Base-by-base conservation (phyloP, 371 early-diverging fungal species). In the Umbelopsis sp. region DNA sequence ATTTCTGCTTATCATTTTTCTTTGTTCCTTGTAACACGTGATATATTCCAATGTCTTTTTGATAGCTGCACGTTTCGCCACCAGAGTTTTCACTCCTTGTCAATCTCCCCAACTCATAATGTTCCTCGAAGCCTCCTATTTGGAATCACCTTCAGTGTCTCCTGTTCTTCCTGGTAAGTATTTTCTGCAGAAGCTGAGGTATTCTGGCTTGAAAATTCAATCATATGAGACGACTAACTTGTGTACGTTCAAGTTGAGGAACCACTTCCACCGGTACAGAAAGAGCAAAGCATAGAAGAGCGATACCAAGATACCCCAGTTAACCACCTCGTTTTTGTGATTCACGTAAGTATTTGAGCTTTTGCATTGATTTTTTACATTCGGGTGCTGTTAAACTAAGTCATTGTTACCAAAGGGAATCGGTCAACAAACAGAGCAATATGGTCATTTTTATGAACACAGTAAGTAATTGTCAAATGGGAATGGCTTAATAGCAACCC, bases 361-460 rank as follows among this genome's bases (percentile, higher is more conserved):
- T 46, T 16, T 5, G 24, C 51, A 41, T n/a, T 18, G 9, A 35
- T 53, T 41, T 45, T 20, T 51, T 4, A 24, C 41, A 50, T 24
- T 44, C 41, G 44, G 12, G 14, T 29, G 32, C 57, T 2, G 18
- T 6, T 53, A 53, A 37, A 12, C 35, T 25, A 14, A 18, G 16
- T 16, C 35, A 57, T 10, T 35, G 52, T 12, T 14, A 18, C 0
- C 32, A 29, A 70, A 83, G 83, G 91, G 91, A 44, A 90, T 90
- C 82, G 91, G 91, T 44, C 84, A 87, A 79, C 88, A 88, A 79
- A 80, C 84, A 18, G 87, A 86, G 51, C 80, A 83, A 51, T 80
- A 82, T 67, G 88, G 88, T 1, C 81, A 83, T 25, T 87, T 88
- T 65, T 81, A 76, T 63, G 79, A 87, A 65, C 85, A 87, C 66